Conservation (phyloP, 2,329 filamentous ascomycete genomes). For the Stachybotrys elegans region DNA sequence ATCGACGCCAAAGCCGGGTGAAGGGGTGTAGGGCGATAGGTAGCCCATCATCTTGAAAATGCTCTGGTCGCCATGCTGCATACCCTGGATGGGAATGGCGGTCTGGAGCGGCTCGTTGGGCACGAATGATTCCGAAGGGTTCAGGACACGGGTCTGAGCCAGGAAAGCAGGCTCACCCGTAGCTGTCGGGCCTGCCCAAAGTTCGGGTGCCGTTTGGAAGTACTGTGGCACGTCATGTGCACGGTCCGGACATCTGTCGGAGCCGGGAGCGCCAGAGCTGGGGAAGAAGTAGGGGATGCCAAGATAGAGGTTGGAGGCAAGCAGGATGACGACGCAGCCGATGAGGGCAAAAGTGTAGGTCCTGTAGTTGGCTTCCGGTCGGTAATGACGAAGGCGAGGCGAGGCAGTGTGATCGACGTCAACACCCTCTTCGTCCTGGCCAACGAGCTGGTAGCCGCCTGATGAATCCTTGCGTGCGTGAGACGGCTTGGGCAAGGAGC, state of each 20-base stretch:
- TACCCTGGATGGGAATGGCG: slow-evolving; percentile 59
- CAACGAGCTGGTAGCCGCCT: slow-evolving; percentile 26
- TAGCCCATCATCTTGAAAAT: slow-evolving; percentile 67
- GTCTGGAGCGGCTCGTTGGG: slow-evolving; percentile 69
- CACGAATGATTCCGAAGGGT: slow-evolving; percentile 60
- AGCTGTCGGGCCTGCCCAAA: slow-evolving; percentile 62
- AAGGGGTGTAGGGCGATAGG: slow-evolving; percentile 64
- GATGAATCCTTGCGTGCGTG: slow-evolving; percentile 10
- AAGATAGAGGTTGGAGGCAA: slow-evolving; percentile 30
- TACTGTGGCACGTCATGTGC: slow-evolving; percentile 51
- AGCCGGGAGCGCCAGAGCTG: slow-evolving; percentile 14
- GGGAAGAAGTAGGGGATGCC: slow-evolving; percentile 26
- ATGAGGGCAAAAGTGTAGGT: slow-evolving; percentile 25
- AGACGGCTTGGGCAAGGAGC: slow-evolving; percentile 8
- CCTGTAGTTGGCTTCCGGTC: too few relatives aligned
- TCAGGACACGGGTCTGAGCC: slow-evolving; percentile 64
- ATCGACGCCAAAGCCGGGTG: slow-evolving; percentile 68
- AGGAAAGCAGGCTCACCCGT: slow-evolving; percentile 67
- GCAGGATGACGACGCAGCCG: slow-evolving; percentile 28
- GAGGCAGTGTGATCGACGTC: slow-evolving; percentile 12
- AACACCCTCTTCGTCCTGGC: slow-evolving; percentile 23
- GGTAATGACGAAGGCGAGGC: too few relatives aligned
- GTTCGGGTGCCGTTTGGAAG: slow-evolving; percentile 56
- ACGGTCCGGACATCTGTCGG: slow-evolving; percentile 23
- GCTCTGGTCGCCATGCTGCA: slow-evolving; percentile 50